Conservation (phyloP, 1,284 basidiomycete genomes). For the Microbotryum scabiosae region DNA sequence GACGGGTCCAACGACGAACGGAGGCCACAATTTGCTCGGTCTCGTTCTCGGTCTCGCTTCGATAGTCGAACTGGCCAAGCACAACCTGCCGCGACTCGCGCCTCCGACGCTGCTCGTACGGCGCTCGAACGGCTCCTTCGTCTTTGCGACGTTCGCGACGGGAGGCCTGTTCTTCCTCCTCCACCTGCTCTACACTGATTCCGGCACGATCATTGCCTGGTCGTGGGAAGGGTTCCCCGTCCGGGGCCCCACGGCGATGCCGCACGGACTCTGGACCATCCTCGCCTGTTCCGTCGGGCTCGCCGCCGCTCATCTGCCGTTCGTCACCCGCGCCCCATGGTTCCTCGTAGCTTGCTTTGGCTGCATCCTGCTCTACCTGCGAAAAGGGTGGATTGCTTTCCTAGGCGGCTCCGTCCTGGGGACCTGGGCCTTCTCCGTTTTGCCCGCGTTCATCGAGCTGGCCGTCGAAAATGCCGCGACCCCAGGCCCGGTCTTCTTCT, state of each 20-base stretch:
- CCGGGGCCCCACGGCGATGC: constrained; percentile 63
- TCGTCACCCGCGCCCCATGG: constrained; percentile 43
- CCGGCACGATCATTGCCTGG: constrained; percentile 78
- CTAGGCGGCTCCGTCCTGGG: constrained; percentile 59
- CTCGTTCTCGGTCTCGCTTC: constrained; percentile 39
- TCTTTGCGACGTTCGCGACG: constrained; percentile 37
- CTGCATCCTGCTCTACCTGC: constrained; percentile 51
- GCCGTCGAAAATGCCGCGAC: constrained; percentile 17
- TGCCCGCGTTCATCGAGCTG: constrained; percentile 51
- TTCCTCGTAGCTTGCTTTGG: constrained; percentile 50
- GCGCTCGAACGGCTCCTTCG: too few species aligned
- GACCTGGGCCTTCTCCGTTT: constrained; percentile 57
- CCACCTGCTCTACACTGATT: constrained; percentile 69
- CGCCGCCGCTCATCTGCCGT: constrained; percentile 1
- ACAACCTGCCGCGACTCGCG: constrained; percentile 13
- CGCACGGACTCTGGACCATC: constrained; percentile 60
- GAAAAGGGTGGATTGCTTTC: constrained; percentile 67
- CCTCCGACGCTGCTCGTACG: background rate
- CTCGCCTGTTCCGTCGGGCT: constrained; percentile 56
- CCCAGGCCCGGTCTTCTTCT: constrained; percentile 48
- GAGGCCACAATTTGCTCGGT: constrained; percentile 64
- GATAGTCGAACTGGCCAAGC: constrained; percentile 33
- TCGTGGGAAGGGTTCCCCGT: constrained; percentile 82
- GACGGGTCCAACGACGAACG: constrained; percentile 38
- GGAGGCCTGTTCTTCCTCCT: constrained; percentile 67